Percentiles rank a stretch among this genome's conserved stretches.
Conservation (phyloP, 441 rosid genomes). For the Erodium texanum region DNA sequence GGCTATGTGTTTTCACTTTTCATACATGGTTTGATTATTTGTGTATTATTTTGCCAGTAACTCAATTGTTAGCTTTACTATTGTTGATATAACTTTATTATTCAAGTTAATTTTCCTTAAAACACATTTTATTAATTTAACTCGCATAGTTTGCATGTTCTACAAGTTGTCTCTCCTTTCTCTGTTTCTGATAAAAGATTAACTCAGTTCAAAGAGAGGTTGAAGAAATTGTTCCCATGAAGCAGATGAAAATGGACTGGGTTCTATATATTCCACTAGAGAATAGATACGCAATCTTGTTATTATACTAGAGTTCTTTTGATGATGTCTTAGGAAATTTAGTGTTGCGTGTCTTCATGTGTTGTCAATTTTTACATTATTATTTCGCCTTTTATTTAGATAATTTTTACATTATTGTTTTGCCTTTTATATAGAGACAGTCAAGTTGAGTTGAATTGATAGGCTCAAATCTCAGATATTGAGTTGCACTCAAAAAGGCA, state of each 20-base stretch:
- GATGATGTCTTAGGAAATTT: conserved; percentile 13
- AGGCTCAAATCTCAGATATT: conserved; percentile 61
- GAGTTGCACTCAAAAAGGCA: conserved; percentile 71
- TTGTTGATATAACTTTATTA: background rate
- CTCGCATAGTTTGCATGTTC: conserved; percentile 11
- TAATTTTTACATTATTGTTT: too few relatives aligned
- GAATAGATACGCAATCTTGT: conserved; percentile 43
- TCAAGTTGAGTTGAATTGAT: conserved; percentile 77
- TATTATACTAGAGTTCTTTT: too few relatives aligned
- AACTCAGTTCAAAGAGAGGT: conserved; percentile 83
- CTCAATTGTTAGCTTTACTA: background rate
- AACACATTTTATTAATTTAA: conserved; percentile 6
- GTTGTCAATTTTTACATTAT: conserved; percentile 10
- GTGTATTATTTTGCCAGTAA: background rate
- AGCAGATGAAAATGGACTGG: conserved; percentile 98
- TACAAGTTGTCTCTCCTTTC: conserved; percentile 73
- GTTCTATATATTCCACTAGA: conserved; percentile 84
- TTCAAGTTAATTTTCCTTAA: background rate
- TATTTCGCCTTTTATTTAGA: too few relatives aligned
- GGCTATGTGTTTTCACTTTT: background rate
- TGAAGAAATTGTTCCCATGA: conserved; percentile 96
- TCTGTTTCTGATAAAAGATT: conserved; percentile 92
- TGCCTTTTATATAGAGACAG: conserved; percentile 43
- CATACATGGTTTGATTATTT: background rate
- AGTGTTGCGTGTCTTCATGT: background rate